A percentile compares a stretch with the other conserved stretches of the same genome.
Conservation (phyloP, 805 yeast genomes). For the Candida ponderosae region DNA sequence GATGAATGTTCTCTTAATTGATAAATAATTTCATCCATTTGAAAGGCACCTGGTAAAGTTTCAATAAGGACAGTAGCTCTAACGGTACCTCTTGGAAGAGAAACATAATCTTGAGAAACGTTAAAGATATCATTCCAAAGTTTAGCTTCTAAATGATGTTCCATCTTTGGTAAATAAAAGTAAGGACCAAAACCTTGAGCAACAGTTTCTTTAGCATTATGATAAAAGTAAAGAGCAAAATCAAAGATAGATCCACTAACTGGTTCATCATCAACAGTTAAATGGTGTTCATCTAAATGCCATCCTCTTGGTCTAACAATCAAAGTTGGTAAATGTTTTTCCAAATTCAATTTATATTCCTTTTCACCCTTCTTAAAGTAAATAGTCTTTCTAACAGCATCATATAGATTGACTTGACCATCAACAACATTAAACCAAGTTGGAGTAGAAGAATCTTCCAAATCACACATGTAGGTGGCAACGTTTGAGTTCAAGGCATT, state of each 20-base stretch:
- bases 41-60: conserved; percentile 81
- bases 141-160: conserved; percentile 75
- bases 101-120: conserved; percentile 65
- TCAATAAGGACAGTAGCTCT: conserved; percentile 78
- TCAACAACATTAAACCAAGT: conserved; percentile 75
- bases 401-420: conserved; percentile 75
- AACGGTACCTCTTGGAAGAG: conserved; percentile 66
- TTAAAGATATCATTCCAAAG: conserved; percentile 78
- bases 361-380: conserved; percentile 38
- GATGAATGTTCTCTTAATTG: conserved; percentile 71
- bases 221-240: conserved; percentile 71
- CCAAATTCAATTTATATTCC: conserved; percentile 17
- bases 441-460: conserved; percentile 80
- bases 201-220: conserved; percentile 58
- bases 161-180: conserved; percentile 81
- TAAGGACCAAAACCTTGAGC: conserved; percentile 71
- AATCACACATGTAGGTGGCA: conserved; percentile 80
- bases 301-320: conserved; percentile 87
- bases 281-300: conserved; percentile 74
- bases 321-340: conserved; percentile 63
- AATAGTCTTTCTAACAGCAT: conserved; percentile 65
- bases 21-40: conserved; percentile 77
- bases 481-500: conserved; percentile 75
- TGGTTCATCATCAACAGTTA: conserved; percentile 66
- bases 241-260: conserved; percentile 72